Evolutionary conservation across 345 rosid species (phyloP).

Genomic region (Rhodamnia argentea): DNA sequence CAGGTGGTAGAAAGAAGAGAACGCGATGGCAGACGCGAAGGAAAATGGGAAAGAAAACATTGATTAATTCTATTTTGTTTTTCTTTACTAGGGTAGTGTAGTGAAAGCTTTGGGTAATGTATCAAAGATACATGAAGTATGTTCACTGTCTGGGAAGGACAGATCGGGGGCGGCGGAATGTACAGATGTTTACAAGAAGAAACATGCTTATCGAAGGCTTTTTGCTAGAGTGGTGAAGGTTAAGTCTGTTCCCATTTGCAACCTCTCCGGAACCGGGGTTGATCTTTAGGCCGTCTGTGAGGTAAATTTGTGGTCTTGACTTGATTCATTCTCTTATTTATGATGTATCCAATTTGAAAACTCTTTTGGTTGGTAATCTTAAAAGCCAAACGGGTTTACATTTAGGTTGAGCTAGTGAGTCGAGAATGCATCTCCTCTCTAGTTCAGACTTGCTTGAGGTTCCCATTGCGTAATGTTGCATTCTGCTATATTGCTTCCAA

Average conservation of each 20-base stretch:
- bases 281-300: background rate
- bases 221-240: background rate
- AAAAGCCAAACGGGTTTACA: background rate
- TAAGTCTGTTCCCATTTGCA: background rate
- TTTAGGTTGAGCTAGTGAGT: background rate
- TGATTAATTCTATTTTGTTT: background rate
- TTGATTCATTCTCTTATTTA: background rate
- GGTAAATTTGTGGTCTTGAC: background rate
- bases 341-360: background rate
- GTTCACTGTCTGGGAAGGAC: background rate
- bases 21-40: constrained; percentile 56
- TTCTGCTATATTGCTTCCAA: background rate
- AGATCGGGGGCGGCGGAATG: background rate
- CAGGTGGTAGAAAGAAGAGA: constrained; percentile 61
- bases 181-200: background rate
- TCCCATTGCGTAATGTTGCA: background rate
- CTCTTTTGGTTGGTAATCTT: background rate
- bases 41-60: constrained; percentile 87
- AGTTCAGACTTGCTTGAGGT: background rate
- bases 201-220: background rate
- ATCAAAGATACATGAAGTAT: background rate
- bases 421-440: background rate
- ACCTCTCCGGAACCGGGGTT: background rate
- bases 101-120: background rate
- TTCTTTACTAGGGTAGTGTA: background rate